Percentiles rank a stretch among this genome's conserved stretches.
These are phyloP conservation scores for Mycena amicta DNA, from an alignment of 768 basidiomycete species.

Conservation along the genomic window DNA sequence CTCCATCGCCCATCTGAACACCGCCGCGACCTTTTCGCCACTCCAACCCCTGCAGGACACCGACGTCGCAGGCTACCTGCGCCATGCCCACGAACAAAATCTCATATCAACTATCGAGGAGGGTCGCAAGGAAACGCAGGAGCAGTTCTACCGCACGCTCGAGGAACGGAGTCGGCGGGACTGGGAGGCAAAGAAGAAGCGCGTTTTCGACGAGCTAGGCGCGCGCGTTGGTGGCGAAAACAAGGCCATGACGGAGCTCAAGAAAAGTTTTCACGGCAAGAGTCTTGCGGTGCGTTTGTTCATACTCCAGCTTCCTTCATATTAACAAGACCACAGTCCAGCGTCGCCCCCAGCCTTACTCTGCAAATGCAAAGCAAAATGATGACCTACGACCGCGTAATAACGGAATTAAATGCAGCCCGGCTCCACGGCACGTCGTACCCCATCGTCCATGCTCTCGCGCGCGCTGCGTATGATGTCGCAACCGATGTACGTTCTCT, in stretches of 20 bases:
- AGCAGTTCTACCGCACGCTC: slow-evolving; percentile 80
- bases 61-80: slow-evolving; percentile 90
- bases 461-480: slow-evolving; percentile 64
- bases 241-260: slow-evolving; percentile 58
- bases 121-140: slow-evolving; percentile 80
- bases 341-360: slow-evolving; percentile 54
- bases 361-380: slow-evolving; percentile 90
- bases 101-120: slow-evolving; percentile 94
- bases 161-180: slow-evolving; percentile 75
- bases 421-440: slow-evolving; percentile 72
- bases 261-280: slow-evolving; percentile 63
- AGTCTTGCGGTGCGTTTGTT: slow-evolving; percentile 51
- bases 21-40: slow-evolving; percentile 81
- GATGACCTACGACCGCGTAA: slow-evolving; percentile 91
- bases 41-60: slow-evolving; percentile 93
- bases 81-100: slow-evolving; percentile 94
- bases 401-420: slow-evolving; percentile 76
- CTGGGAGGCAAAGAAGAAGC: slow-evolving; percentile 90
- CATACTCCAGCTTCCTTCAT: neutral
- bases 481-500: slow-evolving; percentile 54
- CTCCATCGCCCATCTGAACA: slow-evolving; percentile 83
- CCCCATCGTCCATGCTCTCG: slow-evolving; percentile 73
- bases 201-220: slow-evolving; percentile 88
- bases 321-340: slow-evolving; percentile 27
- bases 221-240: slow-evolving; percentile 61